Evolutionary conservation across 2,329 filamentous ascomycete genomes (phyloP).

Genomic region (Neoascochyta sp.): DNA sequence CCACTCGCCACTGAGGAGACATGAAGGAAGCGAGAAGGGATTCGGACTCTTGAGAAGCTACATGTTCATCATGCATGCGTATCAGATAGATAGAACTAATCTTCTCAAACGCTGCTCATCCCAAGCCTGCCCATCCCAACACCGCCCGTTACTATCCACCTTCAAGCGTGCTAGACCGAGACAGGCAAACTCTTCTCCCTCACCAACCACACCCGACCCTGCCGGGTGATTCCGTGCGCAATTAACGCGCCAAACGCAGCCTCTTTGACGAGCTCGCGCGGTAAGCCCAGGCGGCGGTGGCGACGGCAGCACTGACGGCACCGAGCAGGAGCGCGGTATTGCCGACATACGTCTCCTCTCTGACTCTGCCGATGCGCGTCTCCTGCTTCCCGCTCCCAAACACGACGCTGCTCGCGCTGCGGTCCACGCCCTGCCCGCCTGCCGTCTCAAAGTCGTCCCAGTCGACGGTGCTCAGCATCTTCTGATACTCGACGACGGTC

Average conservation of each 20-base stretch:
- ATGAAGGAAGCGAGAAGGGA: no score
- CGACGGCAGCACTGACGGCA: constrained; percentile 32
- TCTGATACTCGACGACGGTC: constrained; percentile 56
- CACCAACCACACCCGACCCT: no score
- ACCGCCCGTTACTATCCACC: no score
- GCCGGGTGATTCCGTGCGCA: no score
- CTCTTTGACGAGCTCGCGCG: constrained; percentile 9
- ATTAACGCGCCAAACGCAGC: constrained; percentile 7
- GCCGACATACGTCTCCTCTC: constrained; percentile 45
- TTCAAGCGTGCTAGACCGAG: no score
- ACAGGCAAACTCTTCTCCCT: no score
- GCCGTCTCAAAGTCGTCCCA: constrained; percentile 46
- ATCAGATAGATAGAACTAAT: no score
- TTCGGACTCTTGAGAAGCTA: no score
- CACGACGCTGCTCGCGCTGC: constrained; percentile 31
- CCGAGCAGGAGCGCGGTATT: constrained; percentile 38
- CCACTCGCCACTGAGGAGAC: no score
- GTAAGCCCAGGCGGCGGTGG: constrained; percentile 30
- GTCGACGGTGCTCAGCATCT: constrained; percentile 41
- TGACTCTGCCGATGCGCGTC: constrained; percentile 42
- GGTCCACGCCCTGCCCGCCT: constrained; percentile 1
- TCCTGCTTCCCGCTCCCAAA: constrained; percentile 33
- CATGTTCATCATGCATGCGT: no score
- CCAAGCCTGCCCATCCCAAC: no score
- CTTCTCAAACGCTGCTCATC: no score